A percentile compares a stretch with the other conserved stretches of the same genome.
These are phyloP conservation scores for Xylaria multiplex DNA, from an alignment of 2,329 filamentous ascomycete genomes.

Conservation along the genomic window DNA sequence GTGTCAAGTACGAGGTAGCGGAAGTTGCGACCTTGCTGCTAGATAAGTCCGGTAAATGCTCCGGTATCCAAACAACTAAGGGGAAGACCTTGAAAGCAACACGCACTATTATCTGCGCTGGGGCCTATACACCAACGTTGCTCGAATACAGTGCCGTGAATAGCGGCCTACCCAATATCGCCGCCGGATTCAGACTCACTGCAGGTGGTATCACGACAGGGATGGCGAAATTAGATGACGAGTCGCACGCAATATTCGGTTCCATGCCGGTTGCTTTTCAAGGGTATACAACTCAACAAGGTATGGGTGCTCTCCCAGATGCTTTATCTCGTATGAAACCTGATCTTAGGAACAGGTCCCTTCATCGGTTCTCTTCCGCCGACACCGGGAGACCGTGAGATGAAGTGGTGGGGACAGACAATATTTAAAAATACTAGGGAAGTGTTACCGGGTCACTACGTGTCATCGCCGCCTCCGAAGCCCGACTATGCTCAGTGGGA, in stretches of 20 bases:
- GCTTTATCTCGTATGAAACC: background rate
- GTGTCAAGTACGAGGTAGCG: conserved; percentile 62
- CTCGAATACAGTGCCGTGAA: conserved; percentile 56
- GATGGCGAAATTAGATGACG: conserved; percentile 33
- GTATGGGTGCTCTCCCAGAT: conserved; percentile 6
- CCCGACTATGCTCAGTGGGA: conserved; percentile 72
- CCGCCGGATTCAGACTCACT: conserved; percentile 59
- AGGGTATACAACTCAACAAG: conserved; percentile 29
- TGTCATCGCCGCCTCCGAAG: conserved; percentile 67
- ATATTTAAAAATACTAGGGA: conserved; percentile 69
- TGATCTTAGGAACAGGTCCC: conserved; percentile 53
- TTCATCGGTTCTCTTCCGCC: conserved; percentile 69
- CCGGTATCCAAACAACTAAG: conserved; percentile 56
- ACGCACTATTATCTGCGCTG: conserved; percentile 59
- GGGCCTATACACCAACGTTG: conserved; percentile 61
- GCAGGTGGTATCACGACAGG: conserved; percentile 60
- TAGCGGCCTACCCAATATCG: conserved; percentile 57
- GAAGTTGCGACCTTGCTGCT: conserved; percentile 57
- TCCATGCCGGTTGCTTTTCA: conserved; percentile 37
- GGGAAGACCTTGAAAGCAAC: conserved; percentile 56
- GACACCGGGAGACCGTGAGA: conserved; percentile 56
- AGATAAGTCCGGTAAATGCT: conserved; percentile 43
- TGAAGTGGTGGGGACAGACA: conserved; percentile 72
- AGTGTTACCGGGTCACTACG: conserved; percentile 48
- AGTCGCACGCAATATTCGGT: conserved; percentile 28